Evolutionary conservation across 352 stramenopile genomes (phyloP).

Genomic region (Globisporangium recalcitrans): DNA sequence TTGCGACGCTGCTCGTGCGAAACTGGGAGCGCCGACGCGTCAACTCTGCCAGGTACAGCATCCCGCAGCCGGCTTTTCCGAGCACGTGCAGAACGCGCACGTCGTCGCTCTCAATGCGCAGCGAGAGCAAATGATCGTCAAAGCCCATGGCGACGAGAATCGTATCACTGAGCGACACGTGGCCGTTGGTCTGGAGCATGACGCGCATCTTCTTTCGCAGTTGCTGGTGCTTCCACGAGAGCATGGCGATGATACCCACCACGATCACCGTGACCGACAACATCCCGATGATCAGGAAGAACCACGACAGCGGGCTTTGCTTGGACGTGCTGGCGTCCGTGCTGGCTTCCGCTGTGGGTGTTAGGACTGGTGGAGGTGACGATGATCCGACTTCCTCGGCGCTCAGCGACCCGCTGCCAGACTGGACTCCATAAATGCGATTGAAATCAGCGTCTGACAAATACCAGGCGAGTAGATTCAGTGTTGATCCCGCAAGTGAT

Average conservation of each 20-base stretch:
- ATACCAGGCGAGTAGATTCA: not conserved
- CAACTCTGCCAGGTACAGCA: constrained; percentile 15
- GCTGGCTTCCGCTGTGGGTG: not conserved
- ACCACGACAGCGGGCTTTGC: constrained; percentile 18
- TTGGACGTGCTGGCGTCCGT: not conserved
- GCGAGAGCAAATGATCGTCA: constrained; percentile 17
- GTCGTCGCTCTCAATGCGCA: constrained; percentile 17
- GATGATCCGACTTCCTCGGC: not conserved
- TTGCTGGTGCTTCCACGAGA: constrained; percentile 28
- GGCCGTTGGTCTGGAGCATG: constrained; percentile 3
- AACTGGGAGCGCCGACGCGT: constrained; percentile 2
- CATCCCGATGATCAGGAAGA: constrained; percentile 24
- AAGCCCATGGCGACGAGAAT: constrained; percentile 17
- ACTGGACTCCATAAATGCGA: constrained; percentile 4
- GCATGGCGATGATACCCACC: constrained; percentile 20
- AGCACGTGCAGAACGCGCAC: constrained; percentile 5
- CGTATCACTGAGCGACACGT: constrained; percentile 13
- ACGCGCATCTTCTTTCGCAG: constrained; percentile 15
- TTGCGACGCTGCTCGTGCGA: not conserved
- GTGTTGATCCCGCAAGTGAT: too few relatives aligned
- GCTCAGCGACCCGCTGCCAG: not conserved
- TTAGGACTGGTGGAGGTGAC: not conserved
- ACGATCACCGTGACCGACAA: constrained; percentile 17
- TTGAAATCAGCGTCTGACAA: constrained; percentile 11
- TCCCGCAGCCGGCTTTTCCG: constrained; percentile 7